Percentiles rank a stretch among this genome's conserved stretches.
phyloP scores from a whole-genome alignment of 768 basidiomycete species.

The Trametes maxima region DNA sequence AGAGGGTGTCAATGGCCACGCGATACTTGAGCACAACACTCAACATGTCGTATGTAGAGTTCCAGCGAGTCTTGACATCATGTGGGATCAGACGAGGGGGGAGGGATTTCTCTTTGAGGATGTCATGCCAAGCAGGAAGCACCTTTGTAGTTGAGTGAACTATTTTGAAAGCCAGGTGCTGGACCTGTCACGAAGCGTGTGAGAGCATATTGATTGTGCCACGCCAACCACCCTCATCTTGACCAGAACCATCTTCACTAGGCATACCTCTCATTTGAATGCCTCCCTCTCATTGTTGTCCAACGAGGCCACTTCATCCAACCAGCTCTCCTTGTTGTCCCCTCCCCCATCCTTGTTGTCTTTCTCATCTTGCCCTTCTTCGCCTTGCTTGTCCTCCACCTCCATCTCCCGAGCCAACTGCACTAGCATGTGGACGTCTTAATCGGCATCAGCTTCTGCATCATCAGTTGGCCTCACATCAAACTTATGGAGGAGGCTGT shows the following conservation, averaged over 20 bases:
- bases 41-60: slow-evolving; percentile 42
- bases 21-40: slow-evolving; percentile 32
- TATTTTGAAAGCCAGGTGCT: slow-evolving; percentile 25
- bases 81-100: slow-evolving; percentile 35
- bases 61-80: slow-evolving; percentile 42
- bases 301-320: slow-evolving; percentile 30
- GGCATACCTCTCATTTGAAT: slow-evolving; percentile 26
- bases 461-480: neutral
- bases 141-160: slow-evolving; percentile 33
- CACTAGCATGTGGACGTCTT: neutral
- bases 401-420: neutral
- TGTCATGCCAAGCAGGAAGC: slow-evolving; percentile 34
- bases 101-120: slow-evolving; percentile 21
- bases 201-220: neutral
- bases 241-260: slow-evolving; percentile 32
- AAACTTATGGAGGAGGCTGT: neutral
- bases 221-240: slow-evolving; percentile 34
- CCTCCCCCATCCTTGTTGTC: neutral
- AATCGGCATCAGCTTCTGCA: neutral
- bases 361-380: slow-evolving; percentile 41
- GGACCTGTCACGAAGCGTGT: neutral
- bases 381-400: neutral
- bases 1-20: slow-evolving; percentile 31
- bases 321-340: slow-evolving; percentile 25
- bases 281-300: slow-evolving; percentile 13